Evolutionary conservation across 2,329 filamentous ascomycete species (phyloP).

Genomic region (Colletotrichum theobromicola): DNA sequence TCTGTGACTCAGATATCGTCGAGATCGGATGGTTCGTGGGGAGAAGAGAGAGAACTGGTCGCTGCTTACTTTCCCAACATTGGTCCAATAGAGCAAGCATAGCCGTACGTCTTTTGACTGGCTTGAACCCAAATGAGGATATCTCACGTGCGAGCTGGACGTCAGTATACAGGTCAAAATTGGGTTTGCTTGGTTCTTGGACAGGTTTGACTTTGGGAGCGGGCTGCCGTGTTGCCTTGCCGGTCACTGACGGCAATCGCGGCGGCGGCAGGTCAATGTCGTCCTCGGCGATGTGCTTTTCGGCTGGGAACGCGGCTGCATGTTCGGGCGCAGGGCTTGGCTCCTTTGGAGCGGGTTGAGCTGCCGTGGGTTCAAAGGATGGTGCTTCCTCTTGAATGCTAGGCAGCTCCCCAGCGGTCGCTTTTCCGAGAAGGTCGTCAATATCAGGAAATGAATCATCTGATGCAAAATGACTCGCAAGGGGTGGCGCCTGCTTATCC

Average conservation of each 20-base stretch:
- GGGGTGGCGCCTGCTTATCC: background rate
- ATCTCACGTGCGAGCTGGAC: constrained; percentile 67
- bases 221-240: background rate
- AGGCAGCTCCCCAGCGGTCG: background rate
- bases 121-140: constrained; percentile 73
- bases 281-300: background rate
- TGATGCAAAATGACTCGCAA: background rate
- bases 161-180: constrained; percentile 67
- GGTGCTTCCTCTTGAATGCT: background rate
- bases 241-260: background rate
- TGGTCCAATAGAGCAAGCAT: constrained; percentile 74
- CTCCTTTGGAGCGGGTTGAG: background rate
- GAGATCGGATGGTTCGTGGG: constrained; percentile 18
- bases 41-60: constrained; percentile 26
- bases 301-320: background rate
- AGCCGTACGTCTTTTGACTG: constrained; percentile 68
- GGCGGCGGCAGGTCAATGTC: background rate
- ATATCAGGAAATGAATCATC: constrained; percentile 17
- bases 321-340: background rate
- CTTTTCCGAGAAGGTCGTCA: constrained; percentile 4
- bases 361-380: background rate
- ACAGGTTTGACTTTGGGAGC: background rate
- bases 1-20: background rate
- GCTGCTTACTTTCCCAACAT: constrained; percentile 69
- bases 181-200: constrained; percentile 43